Evolutionary conservation across 805 yeast genomes (phyloP).

Genomic region (Sugiyamaella qingdaonensis): DNA sequence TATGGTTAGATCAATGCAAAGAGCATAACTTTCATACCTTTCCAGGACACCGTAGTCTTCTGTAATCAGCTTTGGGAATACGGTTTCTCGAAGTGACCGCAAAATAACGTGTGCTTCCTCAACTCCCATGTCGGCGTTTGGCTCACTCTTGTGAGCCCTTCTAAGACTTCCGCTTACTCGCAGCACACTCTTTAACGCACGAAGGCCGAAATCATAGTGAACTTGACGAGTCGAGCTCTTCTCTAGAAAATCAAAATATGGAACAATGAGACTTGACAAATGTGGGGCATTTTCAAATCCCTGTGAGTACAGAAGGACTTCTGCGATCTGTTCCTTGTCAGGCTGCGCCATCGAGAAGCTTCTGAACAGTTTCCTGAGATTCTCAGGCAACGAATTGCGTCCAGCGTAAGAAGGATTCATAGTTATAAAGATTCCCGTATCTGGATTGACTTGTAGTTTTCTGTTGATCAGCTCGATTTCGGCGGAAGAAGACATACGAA

Average conservation of each 20-base stretch:
- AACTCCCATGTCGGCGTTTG: neutral
- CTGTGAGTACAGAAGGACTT: conserved; percentile 66
- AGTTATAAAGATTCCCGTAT: conserved; percentile 72
- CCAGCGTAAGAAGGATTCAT: conserved; percentile 91
- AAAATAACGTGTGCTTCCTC: conserved; percentile 35
- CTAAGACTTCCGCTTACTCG: conserved; percentile 51
- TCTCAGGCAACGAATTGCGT: conserved; percentile 78
- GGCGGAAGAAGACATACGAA: conserved; percentile 26
- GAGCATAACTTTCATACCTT: neutral
- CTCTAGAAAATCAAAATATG: conserved; percentile 48
- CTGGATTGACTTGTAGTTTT: conserved; percentile 18
- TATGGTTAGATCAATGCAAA: conserved; percentile 9
- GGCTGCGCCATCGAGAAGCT: conserved; percentile 71
- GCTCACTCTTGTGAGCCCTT: conserved; percentile 19
- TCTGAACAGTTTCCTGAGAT: conserved; percentile 72
- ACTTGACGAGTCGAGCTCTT: conserved; percentile 45
- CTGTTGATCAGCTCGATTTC: conserved; percentile 22
- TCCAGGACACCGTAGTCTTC: conserved; percentile 41
- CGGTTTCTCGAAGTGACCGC: conserved; percentile 53
- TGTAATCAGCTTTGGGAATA: conserved; percentile 62
- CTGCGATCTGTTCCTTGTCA: conserved; percentile 62
- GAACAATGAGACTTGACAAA: conserved; percentile 48
- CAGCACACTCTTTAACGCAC: conserved; percentile 71
- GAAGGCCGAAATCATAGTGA: conserved; percentile 88
- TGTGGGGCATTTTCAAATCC: conserved; percentile 53